phyloP scores from a whole-genome alignment of 805 yeast species.

The Ogataea pini region DNA sequence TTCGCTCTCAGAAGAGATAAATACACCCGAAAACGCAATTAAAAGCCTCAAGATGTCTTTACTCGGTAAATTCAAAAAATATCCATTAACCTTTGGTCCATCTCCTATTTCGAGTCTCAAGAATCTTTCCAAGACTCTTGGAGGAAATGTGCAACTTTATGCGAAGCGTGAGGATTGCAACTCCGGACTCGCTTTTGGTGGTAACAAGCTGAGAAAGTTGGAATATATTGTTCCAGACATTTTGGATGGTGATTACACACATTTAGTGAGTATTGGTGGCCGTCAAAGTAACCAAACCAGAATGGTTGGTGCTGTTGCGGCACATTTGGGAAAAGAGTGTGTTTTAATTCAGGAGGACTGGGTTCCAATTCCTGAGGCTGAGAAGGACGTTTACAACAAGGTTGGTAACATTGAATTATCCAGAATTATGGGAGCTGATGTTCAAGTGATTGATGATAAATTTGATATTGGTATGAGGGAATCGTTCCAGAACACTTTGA shows the following conservation, averaged over 20 bases:
- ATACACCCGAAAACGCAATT: too few species aligned
- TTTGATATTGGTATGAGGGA: conserved; percentile 40
- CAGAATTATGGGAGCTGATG: conserved; percentile 40
- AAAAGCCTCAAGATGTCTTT: neutral
- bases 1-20: too few species aligned
- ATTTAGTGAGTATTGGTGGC: conserved; percentile 5
- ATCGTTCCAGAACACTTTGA: conserved; percentile 36
- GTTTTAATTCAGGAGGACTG: conserved; percentile 39
- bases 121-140: neutral
- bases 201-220: neutral
- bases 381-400: conserved; percentile 32
- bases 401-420: conserved; percentile 40
- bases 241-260: conserved; percentile 1
- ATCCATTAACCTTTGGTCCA: neutral
- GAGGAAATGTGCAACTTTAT: neutral
- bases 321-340: conserved; percentile 37
- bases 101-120: neutral
- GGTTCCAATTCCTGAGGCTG: conserved; percentile 39
- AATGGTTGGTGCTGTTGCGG: conserved; percentile 40
- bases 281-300: conserved; percentile 29
- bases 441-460: conserved; percentile 36
- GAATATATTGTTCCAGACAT: conserved; percentile 4
- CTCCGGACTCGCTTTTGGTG: conserved; percentile 1
- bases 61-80: neutral
- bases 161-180: conserved; percentile 2